Percentiles rank a stretch among this genome's conserved stretches.
These are phyloP conservation scores for Coemansia sp. DNA, from an alignment of 192 early-diverging fungal genomes.

Conservation along the genomic window DNA sequence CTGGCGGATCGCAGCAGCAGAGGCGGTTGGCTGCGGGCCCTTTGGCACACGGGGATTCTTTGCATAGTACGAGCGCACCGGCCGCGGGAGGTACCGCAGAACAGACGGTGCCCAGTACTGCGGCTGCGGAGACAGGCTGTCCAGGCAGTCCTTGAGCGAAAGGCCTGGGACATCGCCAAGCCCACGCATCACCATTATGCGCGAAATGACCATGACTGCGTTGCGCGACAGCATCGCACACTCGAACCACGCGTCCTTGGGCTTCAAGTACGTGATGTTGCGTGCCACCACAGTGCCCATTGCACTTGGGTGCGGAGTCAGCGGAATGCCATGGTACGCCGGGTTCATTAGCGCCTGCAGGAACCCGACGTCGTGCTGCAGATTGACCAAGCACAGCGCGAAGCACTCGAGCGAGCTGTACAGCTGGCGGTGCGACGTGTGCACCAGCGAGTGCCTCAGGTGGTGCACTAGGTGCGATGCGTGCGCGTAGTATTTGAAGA, in stretches of 20 bases:
- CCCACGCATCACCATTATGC: conserved; percentile 49
- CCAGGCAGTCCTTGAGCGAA: conserved; percentile 40
- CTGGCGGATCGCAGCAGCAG: conserved; percentile 24
- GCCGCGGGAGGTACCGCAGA: conserved; percentile 40
- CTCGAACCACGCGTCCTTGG: conserved; percentile 52
- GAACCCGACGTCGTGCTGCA: conserved; percentile 53
- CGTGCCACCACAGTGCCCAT: conserved; percentile 12
- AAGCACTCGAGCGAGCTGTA: conserved; percentile 70
- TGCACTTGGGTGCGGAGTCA: conserved; percentile 45
- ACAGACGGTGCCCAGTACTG: conserved; percentile 46
- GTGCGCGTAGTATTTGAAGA: conserved; percentile 70
- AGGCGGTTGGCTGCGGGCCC: conserved; percentile 7
- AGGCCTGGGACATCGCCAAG: conserved; percentile 47
- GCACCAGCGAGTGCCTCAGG: conserved; percentile 66
- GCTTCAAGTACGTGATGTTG: conserved; percentile 32
- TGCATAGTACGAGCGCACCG: conserved; percentile 42
- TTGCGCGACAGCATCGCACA: conserved; percentile 53
- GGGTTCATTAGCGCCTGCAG: conserved; percentile 53
- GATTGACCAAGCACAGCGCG: conserved; percentile 61
- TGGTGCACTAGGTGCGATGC: conserved; percentile 67
- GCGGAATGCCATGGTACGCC: conserved; percentile 47
- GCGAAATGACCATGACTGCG: conserved; percentile 51
- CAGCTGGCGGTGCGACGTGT: conserved; percentile 64
- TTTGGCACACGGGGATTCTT: conserved; percentile 9
- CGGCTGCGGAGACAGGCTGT: conserved; percentile 39